Percentiles rank a stretch among this genome's conserved stretches.
Evolutionary conservation across 768 basidiomycete species (phyloP).

Genomic region (Trametopsis cervina): DNA sequence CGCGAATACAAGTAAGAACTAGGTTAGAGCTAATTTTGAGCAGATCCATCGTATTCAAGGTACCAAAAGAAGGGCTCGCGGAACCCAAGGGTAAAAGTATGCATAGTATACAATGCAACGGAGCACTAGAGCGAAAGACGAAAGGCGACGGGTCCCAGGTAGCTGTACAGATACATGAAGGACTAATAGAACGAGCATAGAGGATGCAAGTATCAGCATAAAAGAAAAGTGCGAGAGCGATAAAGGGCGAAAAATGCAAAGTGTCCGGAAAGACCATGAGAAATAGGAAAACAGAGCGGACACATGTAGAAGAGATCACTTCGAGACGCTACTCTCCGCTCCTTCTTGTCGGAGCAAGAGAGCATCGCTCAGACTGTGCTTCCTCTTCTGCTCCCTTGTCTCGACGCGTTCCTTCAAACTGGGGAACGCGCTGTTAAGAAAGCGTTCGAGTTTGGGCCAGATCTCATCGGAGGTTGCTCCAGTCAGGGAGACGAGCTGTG

Average conservation of each 20-base stretch:
- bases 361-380: slow-evolving; percentile 49
- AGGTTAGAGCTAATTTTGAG: not conserved
- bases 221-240: not conserved
- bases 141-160: not conserved
- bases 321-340: not conserved
- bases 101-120: not conserved
- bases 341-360: slow-evolving; percentile 27
- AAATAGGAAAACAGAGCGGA: not conserved
- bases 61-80: not conserved
- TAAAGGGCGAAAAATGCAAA: no score
- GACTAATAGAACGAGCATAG: not conserved
- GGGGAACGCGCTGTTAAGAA: slow-evolving; percentile 54
- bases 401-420: slow-evolving; percentile 44
- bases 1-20: not conserved
- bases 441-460: slow-evolving; percentile 73
- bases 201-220: not conserved
- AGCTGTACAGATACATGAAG: not conserved
- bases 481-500: slow-evolving; percentile 52
- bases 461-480: slow-evolving; percentile 84
- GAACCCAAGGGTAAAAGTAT: not conserved
- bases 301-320: not conserved
- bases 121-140: not conserved
- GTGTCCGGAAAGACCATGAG: not conserved
- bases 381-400: slow-evolving; percentile 33
- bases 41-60: not conserved